Evolutionary conservation across 2,329 filamentous ascomycete genomes (phyloP), one percentile per base, ranked within the genome.

Genomic region (Trichophaea hybrida): DNA sequence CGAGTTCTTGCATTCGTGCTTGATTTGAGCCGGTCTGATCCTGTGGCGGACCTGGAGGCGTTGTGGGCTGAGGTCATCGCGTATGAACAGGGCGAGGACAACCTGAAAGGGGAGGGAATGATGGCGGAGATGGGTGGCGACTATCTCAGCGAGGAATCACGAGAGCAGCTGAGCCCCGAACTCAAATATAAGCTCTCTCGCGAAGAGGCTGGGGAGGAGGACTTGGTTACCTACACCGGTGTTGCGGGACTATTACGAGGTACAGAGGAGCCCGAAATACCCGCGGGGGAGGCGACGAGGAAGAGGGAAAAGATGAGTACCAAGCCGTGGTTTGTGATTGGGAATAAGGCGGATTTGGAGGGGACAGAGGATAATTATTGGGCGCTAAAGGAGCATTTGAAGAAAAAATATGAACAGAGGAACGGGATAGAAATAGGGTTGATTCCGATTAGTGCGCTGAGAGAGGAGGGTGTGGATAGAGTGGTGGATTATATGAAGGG

Each of bases 291-390:
- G 33, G 32, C 24, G 7, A n/a, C 13, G 32, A 13, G 35, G 7
- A 57, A 57, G 55, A 34, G 32, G 55, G 44, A 48, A n/a, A 81
- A 85, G 44, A 94, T 97, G 65, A 86, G 86, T n/a, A 81, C 80
- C 37, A 98, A 98, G 74, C 90, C 93, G 0, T 98, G 93, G 93
- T 93, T 94, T 69, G 90, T 96, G 4, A 83, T 96, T 48, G 91
- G 88, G 1, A 96, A 90, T 17, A 97, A 97, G 73, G 90, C 88
- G 0, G 91, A 97, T 71, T 71, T 94, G 58, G 80, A 83, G 2
- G 79, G 79, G 2, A 94, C 93, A 1, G 80, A 89, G 71, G 79
- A 82, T 31, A 94, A 93, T 70, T 98, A 88, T 71, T 73, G 72
- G 38, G 73, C 74, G 55, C 74, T 98, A 66, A 82, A 82, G 65